phyloP scores from a whole-genome alignment of 2,329 filamentous ascomycete genomes.

The Cladosporium halotolerans region DNA sequence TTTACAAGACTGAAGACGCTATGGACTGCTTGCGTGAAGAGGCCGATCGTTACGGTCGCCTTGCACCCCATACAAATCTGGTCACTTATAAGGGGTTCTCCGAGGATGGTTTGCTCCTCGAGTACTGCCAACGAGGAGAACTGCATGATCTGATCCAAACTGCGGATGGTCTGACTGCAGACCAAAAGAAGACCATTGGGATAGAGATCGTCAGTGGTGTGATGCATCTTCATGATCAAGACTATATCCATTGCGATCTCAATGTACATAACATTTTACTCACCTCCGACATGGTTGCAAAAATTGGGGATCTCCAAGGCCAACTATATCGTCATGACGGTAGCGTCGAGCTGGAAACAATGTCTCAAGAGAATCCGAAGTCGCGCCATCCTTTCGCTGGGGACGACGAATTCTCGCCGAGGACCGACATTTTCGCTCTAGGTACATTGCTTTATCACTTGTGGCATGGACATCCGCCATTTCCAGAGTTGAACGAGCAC shows the following conservation, averaged over 20 bases:
- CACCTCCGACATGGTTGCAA: conserved; percentile 11
- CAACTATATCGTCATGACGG: conserved; percentile 10
- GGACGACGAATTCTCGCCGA: conserved; percentile 1
- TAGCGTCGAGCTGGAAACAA: conserved; percentile 7
- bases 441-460: background rate
- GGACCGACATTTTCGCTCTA: background rate
- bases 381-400: conserved; percentile 12
- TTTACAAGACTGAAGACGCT: background rate
- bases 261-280: conserved; percentile 11
- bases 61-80: conserved; percentile 6
- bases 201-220: conserved; percentile 10
- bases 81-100: conserved; percentile 2
- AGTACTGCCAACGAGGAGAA: conserved; percentile 9
- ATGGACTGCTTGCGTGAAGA: conserved; percentile 1
- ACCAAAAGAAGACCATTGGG: background rate
- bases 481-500: background rate
- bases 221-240: background rate
- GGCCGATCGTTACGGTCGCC: conserved; percentile 6
- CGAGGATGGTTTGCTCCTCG: conserved; percentile 9
- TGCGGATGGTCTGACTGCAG: background rate
- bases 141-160: background rate
- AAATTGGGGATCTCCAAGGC: conserved; percentile 12
- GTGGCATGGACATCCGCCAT: background rate
- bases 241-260: conserved; percentile 13
- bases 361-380: conserved; percentile 11